Evolutionary conservation across 2,329 filamentous ascomycete genomes (phyloP), one percentile per base, ranked within the genome.

Genomic region (Cordyceps militaris): DNA sequence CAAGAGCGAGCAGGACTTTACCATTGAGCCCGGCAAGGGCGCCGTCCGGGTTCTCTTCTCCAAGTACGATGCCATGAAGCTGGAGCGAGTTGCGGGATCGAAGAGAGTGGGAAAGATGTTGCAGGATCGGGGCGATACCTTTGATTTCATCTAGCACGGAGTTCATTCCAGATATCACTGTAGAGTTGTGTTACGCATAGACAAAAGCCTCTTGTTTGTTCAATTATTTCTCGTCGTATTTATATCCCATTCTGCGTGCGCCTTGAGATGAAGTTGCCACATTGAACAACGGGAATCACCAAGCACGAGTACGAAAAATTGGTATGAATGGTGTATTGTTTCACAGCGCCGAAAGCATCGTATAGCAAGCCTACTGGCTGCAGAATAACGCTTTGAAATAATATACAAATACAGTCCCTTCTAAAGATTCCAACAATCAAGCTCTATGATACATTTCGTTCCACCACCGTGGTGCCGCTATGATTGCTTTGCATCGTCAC

Each of bases 81-180:
- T 97, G 65, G 94, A 99, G 77, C 81, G 94, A 58, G 77, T 97
- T 40, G 92, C 92, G 2, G 94, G 94, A 1, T 89, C 82, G 2
- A 83, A 87, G 73, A 82, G 94, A 61, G 85, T 94, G 7, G 85
- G 84, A 16, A 89, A 85, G 70, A 94, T 99, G 91, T 76, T 97
- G 58, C 82, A 80, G 61, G 91, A 95, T 65, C 85, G 83, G 67
- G 86, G 86, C 3, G 93, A 97, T 80, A 94, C 89, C 1, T 99
- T 97, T 81, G 92, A 96, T 69, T 97, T 97, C 79, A 79, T 96
- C 61, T 96, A 82, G 67, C 32, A 24, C 40, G n/a, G 48, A 42
- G n/a, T 38, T 21, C 6, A 26, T 24, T 9, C 13, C 24, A n/a
- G n/a, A 30, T 52, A 40, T 30, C 28, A 50, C 28, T 9, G 14